Evolutionary conservation across 208 protist species (phyloP), one percentile per base, ranked within the genome.

Genomic region (Trypanosoma avium): DNA sequence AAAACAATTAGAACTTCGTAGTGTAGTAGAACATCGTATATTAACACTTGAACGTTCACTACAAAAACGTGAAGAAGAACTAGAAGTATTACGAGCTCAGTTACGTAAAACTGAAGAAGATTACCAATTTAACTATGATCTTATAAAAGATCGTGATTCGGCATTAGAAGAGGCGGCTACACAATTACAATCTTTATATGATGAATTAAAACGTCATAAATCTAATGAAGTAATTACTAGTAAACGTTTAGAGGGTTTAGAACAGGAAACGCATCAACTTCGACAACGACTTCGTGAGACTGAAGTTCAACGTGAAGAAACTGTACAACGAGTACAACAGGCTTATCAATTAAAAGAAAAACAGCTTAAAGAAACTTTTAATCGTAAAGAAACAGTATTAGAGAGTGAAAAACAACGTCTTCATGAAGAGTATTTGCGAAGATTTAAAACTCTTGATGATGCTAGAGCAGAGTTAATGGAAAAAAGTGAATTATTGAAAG

Each of bases 101-200:
- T 72, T 95, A 52, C 74, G 73, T 2, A 81, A 82, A 60, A 69
- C 89, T 24, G 90, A 93, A 69, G 86, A 95, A 60, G 90, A 95
- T 73, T 95, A 95, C 55, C 81, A 91, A 67, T 95, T 93, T 61
- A 95, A 95, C 67, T 95, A 89, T 71, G 81, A 86, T 42, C 76
- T 95, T 32, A 95, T 95, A 29, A 79, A 62, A 36, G 86, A 95
- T 60, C 86, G 90, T 32, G 90, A 95, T 61, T 82, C 76, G 21
- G 86, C 90, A 8, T 56, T 95, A n/a, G 82, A 91, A 52, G 90
- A 92, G 66, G 85, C 86, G 8, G 64, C 90, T 10, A 66, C 63
- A 58, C 82, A 95, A 69, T 70, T 93, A n/a, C 83, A 90, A 72
- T 74, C 79, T 13, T 65, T 95, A 12, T 91, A 92, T 62, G 73